Conservation (phyloP, 2,329 filamentous ascomycete genomes). For the Aspergillus terreus region DNA sequence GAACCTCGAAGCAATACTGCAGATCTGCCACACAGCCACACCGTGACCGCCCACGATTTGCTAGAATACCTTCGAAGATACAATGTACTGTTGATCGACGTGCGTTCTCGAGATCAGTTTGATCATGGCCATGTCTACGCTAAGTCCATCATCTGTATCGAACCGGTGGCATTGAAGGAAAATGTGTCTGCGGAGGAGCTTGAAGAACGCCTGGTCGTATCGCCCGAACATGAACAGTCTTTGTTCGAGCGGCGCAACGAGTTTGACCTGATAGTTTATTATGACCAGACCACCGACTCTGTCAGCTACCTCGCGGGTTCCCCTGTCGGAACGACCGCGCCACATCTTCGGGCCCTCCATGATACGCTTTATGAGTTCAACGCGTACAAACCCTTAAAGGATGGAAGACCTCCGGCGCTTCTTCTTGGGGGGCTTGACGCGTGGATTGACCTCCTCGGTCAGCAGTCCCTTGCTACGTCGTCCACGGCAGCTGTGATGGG, state of each 20-base stretch:
- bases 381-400: conserved; percentile 66
- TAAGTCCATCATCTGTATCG: conserved; percentile 81
- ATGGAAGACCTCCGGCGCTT: conserved; percentile 66
- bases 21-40: conserved; percentile 53
- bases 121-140: conserved; percentile 87
- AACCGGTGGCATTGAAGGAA: conserved; percentile 71
- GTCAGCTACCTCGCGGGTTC: conserved; percentile 53
- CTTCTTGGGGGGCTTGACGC: conserved; percentile 78
- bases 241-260: conserved; percentile 69
- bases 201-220: conserved; percentile 47
- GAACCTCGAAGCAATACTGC: conserved; percentile 41
- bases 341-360: conserved; percentile 67
- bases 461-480: conserved; percentile 58
- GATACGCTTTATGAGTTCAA: conserved; percentile 83
- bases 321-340: conserved; percentile 42
- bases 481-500: conserved; percentile 51
- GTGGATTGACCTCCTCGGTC: conserved; percentile 80
- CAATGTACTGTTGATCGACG: conserved; percentile 77
- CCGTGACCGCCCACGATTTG: conserved; percentile 67
- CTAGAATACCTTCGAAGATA: conserved; percentile 64
- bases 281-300: conserved; percentile 67
- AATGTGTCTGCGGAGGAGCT: conserved; percentile 63
- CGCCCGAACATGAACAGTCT: conserved; percentile 59
- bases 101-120: conserved; percentile 74
- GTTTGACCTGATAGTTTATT: conserved; percentile 86